These are phyloP conservation scores for Graphilbum fragrans DNA, from an alignment of 2,329 filamentous ascomycete species.

Conservation along the genomic window DNA sequence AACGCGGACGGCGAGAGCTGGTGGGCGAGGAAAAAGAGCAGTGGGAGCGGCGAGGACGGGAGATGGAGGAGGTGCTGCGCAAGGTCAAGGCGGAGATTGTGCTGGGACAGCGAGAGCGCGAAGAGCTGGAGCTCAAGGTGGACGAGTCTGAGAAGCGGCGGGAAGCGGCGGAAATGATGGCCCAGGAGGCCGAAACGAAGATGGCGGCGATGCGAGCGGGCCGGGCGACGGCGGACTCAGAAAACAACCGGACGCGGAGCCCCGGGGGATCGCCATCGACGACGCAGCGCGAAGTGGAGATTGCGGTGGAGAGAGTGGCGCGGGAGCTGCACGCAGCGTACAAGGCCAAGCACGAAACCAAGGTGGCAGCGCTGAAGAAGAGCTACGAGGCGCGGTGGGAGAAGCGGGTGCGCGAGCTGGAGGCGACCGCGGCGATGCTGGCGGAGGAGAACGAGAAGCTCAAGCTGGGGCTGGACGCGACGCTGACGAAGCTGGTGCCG, in stretches of 20 bases:
- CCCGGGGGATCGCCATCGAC: slow-evolving; percentile 13
- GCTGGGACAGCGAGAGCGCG: slow-evolving; percentile 64
- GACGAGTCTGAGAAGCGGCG: slow-evolving; percentile 66
- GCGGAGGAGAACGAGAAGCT: slow-evolving; percentile 65
- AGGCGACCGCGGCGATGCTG: slow-evolving; percentile 57
- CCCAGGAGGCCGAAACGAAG: slow-evolving; percentile 64
- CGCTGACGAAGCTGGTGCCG: slow-evolving; percentile 46
- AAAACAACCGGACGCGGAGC: slow-evolving; percentile 1
- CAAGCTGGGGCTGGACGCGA: slow-evolving; percentile 50
- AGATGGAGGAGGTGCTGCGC: slow-evolving; percentile 72
- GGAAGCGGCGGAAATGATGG: slow-evolving; percentile 63
- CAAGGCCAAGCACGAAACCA: slow-evolving; percentile 94
- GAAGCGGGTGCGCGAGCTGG: slow-evolving; percentile 72
- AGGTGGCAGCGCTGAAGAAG: slow-evolving; percentile 81
- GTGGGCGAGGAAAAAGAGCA: slow-evolving; percentile 62
- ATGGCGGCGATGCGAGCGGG: slow-evolving; percentile 62
- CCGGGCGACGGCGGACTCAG: slow-evolving; percentile 24
- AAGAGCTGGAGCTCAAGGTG: slow-evolving; percentile 62
- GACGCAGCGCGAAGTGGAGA: slow-evolving; percentile 56
- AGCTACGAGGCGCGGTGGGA: slow-evolving; percentile 80
- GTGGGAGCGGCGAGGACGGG: slow-evolving; percentile 75
- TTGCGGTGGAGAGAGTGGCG: slow-evolving; percentile 82
- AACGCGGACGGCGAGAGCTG: slow-evolving; percentile 57
- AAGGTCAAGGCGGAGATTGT: slow-evolving; percentile 75
- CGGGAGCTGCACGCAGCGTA: slow-evolving; percentile 85